Conservation (phyloP, 306 rosid genomes). For the Inga leiocalycina region DNA sequence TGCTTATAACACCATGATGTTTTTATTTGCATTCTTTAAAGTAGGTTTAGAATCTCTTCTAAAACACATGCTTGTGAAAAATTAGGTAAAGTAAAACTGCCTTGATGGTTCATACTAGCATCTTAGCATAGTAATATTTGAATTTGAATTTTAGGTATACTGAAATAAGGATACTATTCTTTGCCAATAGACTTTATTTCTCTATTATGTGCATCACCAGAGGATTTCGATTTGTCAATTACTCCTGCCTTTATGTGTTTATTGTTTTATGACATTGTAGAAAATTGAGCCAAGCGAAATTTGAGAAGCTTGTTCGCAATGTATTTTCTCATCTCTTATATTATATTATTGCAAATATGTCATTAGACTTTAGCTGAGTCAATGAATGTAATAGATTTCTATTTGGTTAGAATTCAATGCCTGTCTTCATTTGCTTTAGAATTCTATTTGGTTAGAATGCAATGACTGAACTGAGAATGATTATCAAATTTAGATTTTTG, state of each 20-base stretch:
- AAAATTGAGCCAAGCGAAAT: conserved; percentile 76
- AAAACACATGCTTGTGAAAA: neutral
- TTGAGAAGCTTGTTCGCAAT: conserved; percentile 90
- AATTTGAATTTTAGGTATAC: neutral
- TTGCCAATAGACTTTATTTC: neutral
- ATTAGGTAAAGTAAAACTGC: neutral
- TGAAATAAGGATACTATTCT: neutral
- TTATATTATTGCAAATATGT: neutral
- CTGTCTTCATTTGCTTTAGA: no score
- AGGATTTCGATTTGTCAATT: conserved; percentile 24
- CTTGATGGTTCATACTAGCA: conserved; percentile 17
- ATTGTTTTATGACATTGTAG: conserved; percentile 50
- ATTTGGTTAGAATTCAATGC: no score
- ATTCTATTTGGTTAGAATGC: no score
- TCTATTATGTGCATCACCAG: neutral
- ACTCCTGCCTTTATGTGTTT: conserved; percentile 2
- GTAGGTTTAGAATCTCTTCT: neutral
- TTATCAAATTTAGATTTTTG: no score
- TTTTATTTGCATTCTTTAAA: neutral
- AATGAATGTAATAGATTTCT: no score
- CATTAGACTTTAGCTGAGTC: no score
- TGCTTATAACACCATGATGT: neutral
- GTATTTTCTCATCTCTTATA: conserved; percentile 40
- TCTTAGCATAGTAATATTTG: neutral
- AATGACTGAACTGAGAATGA: no score